A percentile compares a stretch with the other conserved stretches of the same genome.
Evolutionary conservation across 257 asterid genomes (phyloP).

Genomic region (Solanum bukasovii): DNA sequence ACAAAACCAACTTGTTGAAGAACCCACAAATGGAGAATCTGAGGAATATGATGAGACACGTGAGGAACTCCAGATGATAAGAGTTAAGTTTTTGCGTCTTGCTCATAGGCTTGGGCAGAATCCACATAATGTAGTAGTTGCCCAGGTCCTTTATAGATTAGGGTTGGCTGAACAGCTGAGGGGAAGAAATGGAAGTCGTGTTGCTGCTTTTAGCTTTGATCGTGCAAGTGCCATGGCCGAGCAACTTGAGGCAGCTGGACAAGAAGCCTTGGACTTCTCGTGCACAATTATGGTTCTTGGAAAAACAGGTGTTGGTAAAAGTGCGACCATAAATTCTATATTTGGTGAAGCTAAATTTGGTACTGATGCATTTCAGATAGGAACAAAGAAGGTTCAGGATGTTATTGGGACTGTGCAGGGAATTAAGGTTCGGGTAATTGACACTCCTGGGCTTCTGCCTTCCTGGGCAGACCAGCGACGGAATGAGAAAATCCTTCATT

Average conservation of each 20-base stretch:
- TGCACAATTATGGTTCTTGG: constrained; percentile 98
- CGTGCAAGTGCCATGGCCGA: constrained; percentile 98
- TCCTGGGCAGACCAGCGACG: constrained; percentile 93
- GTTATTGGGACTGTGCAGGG: constrained; percentile 97
- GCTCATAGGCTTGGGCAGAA: constrained; percentile 95
- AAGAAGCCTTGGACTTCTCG: constrained; percentile 83
- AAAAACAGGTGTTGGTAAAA: constrained; percentile 94
- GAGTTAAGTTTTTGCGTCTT: constrained; percentile 89
- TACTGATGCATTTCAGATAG: constrained; percentile 76
- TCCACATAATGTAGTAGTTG: constrained; percentile 94
- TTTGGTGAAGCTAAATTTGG: constrained; percentile 72
- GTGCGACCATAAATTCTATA: constrained; percentile 94
- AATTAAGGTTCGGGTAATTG: constrained; percentile 83
- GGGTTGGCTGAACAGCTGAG: constrained; percentile 93
- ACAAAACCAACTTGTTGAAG: constrained; percentile 66
- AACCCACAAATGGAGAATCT: constrained; percentile 55
- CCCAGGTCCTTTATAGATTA: constrained; percentile 88
- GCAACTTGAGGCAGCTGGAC: constrained; percentile 92
- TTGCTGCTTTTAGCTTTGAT: constrained; percentile 83
- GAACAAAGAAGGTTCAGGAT: constrained; percentile 92
- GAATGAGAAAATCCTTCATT: constrained; percentile 68
- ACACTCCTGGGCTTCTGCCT: constrained; percentile 91
- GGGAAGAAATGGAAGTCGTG: constrained; percentile 86
- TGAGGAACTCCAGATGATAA: constrained; percentile 95
- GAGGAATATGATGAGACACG: constrained; percentile 97